Evolutionary conservation across 2,329 filamentous ascomycete species (phyloP), one percentile per base, ranked within the genome.

Genomic region (Trichoderma afroharzianum): DNA sequence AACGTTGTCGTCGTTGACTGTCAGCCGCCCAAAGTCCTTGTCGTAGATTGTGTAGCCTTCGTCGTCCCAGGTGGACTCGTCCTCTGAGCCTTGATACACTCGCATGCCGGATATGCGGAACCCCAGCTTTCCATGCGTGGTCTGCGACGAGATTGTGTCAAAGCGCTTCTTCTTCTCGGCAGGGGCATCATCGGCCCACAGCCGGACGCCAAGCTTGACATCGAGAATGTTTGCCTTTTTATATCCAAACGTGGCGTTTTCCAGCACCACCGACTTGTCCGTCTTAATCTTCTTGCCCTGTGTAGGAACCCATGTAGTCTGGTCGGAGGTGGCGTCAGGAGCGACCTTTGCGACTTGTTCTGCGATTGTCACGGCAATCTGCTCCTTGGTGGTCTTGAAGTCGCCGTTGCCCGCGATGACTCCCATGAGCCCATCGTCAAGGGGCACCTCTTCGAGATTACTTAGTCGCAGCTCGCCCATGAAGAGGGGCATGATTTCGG

Each of bases 211-310:
- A 24, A 99, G 88, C 83, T 99, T 99, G 74, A 97, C 88, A 79
- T 99, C 96, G 71, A 99, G 85, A 8, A 99, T 94, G 76, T 97
- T 98, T 7, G 96, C 94, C 72, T 89, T 88, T 77, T 88, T 88
- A 84, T 95, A 98, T 1, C 93, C 94, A 74, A 88, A 87, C 0
- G 94, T 91, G 7, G 93, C 88, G 79, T 98, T 98, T 78, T 95
- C 92, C 32, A 98, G 85, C 14, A 97, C 94, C 21, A 98, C 91
- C 2, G 93, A 93, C 69, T 90, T 86, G 70, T 94, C 90, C 0
- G 94, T 97, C 28, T 89, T 86, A 72, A 98, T 95, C 77, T 84
- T 87, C 69, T 83, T 84, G 59, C 81, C 83, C 74, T 85, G 85
- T 69, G 83, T 86, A 2, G 86, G 86, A 21, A 83, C 78, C 86